phyloP scores from a whole-genome alignment of 352 stramenopile genomes.

The Peronosclerospora sorghi region DNA sequence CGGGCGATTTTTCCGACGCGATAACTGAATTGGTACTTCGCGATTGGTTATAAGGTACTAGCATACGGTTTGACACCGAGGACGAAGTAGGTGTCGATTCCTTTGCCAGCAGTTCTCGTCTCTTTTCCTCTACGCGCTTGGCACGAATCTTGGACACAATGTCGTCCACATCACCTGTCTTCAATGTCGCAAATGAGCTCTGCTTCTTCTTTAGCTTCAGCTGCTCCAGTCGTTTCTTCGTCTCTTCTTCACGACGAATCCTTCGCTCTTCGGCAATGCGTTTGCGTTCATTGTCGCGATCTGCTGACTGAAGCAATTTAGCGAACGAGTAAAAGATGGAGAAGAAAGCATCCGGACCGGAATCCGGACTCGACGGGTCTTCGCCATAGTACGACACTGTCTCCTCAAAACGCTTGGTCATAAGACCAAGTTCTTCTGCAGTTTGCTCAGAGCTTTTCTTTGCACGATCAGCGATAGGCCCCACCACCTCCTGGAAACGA shows the following conservation, averaged over 20 bases:
- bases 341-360: constrained; percentile 68
- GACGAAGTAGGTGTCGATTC: constrained; percentile 14
- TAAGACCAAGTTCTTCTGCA: constrained; percentile 36
- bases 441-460: constrained; percentile 52
- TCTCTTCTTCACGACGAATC: constrained; percentile 65
- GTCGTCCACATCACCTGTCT: constrained; percentile 70
- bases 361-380: constrained; percentile 57
- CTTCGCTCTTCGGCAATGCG: constrained; percentile 69
- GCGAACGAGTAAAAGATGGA: constrained; percentile 81
- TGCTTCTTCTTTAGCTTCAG: constrained; percentile 75
- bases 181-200: constrained; percentile 54
- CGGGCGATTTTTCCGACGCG: constrained; percentile 4
- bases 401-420: constrained; percentile 57
- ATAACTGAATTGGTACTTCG: constrained; percentile 7
- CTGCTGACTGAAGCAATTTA: constrained; percentile 66
- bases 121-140: constrained; percentile 71
- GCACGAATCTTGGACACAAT: constrained; percentile 77
- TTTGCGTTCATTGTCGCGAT: constrained; percentile 79
- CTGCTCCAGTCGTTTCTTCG: constrained; percentile 66
- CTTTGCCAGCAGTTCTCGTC: constrained; percentile 40
- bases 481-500: constrained; percentile 65
- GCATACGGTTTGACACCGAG: constrained; percentile 10
- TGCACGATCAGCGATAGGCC: constrained; percentile 60
- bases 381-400: constrained; percentile 66
- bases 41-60: constrained; percentile 6